A percentile compares a stretch with the other conserved stretches of the same genome.
These are phyloP conservation scores for Ampelocalamus luodianensis DNA, from an alignment of 176 grass and related monocot species.

Conservation along the genomic window DNA sequence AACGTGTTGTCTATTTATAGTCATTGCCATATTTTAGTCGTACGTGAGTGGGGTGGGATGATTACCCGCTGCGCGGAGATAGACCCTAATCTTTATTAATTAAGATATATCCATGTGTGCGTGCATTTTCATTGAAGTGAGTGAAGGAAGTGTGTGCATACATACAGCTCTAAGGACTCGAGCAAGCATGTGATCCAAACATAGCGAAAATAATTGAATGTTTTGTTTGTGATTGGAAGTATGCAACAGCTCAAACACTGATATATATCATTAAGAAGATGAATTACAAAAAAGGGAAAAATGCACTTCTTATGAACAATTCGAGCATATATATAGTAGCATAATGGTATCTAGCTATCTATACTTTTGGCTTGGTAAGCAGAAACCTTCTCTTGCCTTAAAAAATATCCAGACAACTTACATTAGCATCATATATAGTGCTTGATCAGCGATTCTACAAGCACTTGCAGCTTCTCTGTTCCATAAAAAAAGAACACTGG, in stretches of 20 bases:
- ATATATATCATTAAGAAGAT: constrained; percentile 7
- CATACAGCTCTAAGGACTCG: constrained; percentile 35
- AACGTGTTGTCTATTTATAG: too few relatives aligned
- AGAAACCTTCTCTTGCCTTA: constrained; percentile 33
- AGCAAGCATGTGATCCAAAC: constrained; percentile 39
- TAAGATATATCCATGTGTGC: too few relatives aligned
- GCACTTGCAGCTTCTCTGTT: constrained; percentile 42
- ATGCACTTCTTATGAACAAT: constrained; percentile 40
- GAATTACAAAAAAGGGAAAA: constrained; percentile 26
- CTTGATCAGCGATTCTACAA: constrained; percentile 33
- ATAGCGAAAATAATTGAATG: constrained; percentile 33
- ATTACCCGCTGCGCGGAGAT: too few relatives aligned
- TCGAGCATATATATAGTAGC: not conserved
- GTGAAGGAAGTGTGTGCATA: not conserved
- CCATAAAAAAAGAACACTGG: constrained; percentile 37
- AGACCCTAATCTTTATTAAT: too few relatives aligned
- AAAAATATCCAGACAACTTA: constrained; percentile 35
- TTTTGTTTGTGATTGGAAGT: constrained; percentile 28
- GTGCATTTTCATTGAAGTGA: not conserved
- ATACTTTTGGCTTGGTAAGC: not conserved
- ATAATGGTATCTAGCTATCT: not conserved
- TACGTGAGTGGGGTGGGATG: too few relatives aligned
- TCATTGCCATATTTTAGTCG: too few relatives aligned
- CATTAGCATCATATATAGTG: not conserved
- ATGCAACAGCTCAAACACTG: constrained; percentile 44